A percentile compares a stretch with the other conserved stretches of the same genome.
phyloP scores from a whole-genome alignment of 2,329 filamentous ascomycete species.

The Ascochyta viciae-villosae region DNA sequence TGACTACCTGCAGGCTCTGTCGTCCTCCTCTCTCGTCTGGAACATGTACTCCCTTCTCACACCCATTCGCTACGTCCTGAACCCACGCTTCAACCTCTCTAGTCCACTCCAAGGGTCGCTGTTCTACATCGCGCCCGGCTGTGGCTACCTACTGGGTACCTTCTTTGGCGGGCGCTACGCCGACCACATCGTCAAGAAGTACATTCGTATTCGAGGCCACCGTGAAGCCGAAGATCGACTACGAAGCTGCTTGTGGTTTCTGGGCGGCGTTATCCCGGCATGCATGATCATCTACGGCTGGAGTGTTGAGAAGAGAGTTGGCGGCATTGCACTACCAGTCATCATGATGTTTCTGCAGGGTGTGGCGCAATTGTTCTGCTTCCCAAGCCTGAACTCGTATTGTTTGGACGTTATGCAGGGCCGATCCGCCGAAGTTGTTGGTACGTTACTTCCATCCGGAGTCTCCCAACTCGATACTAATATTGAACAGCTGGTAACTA shows the following conservation, averaged over 20 bases:
- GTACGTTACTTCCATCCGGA: constrained; percentile 26
- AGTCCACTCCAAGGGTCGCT: constrained; percentile 71
- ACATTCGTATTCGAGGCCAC: constrained; percentile 65
- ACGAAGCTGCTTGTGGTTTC: constrained; percentile 60
- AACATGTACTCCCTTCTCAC: constrained; percentile 77
- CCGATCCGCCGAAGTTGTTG: constrained; percentile 72
- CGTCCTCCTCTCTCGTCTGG: constrained; percentile 71
- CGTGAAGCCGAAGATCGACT: constrained; percentile 74
- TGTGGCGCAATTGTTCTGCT: constrained; percentile 76
- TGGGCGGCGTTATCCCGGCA: constrained; percentile 64
- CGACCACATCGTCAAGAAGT: constrained; percentile 70
- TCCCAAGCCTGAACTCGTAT: constrained; percentile 79
- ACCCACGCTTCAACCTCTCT: constrained; percentile 74
- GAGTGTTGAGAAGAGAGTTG: constrained; percentile 62
- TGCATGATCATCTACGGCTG: constrained; percentile 76
- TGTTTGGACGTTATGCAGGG: constrained; percentile 82
- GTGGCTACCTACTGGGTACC: constrained; percentile 72
- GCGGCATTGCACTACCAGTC: constrained; percentile 68
- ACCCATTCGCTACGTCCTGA: constrained; percentile 74
- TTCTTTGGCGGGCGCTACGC: constrained; percentile 76
- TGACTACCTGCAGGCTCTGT: constrained; percentile 53
- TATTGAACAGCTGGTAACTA: constrained; percentile 71
- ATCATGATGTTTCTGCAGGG: constrained; percentile 78
- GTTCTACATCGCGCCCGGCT: constrained; percentile 77
- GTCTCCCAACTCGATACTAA: constrained; percentile 1